Evolutionary conservation across 2,329 filamentous ascomycete species (phyloP).

Genomic region (Sphaceloma murrayae): DNA sequence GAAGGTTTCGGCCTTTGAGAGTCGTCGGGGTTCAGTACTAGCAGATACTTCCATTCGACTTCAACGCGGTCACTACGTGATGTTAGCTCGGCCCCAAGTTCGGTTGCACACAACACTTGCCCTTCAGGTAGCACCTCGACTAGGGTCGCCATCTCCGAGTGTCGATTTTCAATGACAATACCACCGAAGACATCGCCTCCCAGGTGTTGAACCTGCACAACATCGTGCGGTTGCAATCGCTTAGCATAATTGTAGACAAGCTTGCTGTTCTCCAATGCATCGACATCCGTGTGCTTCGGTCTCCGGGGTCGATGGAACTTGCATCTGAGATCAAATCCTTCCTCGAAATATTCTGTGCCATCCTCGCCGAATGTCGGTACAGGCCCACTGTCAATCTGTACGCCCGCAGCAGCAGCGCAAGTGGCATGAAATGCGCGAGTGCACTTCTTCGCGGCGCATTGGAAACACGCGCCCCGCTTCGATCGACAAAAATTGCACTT

Average conservation of each 20-base stretch:
- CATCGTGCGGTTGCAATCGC: constrained; percentile 59
- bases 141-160: constrained; percentile 63
- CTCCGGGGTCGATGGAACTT: constrained; percentile 87
- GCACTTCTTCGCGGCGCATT: constrained; percentile 92
- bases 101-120: constrained; percentile 61
- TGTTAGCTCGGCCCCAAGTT: constrained; percentile 57
- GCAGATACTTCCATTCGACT: constrained; percentile 75
- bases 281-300: constrained; percentile 52
- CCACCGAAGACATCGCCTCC: constrained; percentile 86
- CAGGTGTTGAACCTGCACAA: constrained; percentile 79
- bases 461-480: constrained; percentile 91
- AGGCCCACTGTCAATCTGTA: constrained; percentile 79
- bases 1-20: constrained; percentile 67
- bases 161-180: constrained; percentile 72
- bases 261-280: constrained; percentile 59
- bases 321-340: constrained; percentile 87
- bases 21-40: constrained; percentile 61
- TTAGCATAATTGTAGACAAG: constrained; percentile 60
- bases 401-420: constrained; percentile 83
- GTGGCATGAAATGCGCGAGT: constrained; percentile 89
- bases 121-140: constrained; percentile 77
- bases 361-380: constrained; percentile 83
- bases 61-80: constrained; percentile 57
- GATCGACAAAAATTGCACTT: constrained; percentile 94
- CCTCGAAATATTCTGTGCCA: constrained; percentile 83